Conservation (phyloP, 2,329 filamentous ascomycete genomes). For the Aureobasidium sp. region DNA sequence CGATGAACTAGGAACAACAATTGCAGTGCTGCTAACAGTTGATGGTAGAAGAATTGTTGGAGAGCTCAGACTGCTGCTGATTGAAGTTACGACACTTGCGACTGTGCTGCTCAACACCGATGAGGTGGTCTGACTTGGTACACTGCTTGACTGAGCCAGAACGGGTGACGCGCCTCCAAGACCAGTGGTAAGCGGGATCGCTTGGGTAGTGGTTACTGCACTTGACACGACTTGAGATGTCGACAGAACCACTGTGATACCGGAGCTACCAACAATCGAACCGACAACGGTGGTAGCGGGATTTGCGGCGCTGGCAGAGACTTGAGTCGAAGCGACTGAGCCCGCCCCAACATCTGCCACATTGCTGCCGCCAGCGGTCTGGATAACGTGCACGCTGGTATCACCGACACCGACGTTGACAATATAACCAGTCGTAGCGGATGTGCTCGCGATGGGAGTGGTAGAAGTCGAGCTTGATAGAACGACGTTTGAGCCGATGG, state of each 20-base stretch:
- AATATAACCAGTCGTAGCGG: background rate
- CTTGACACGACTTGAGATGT: background rate
- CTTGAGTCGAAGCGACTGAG: background rate
- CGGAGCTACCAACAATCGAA: background rate
- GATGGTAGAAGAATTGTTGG: background rate
- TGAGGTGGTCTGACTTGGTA: background rate
- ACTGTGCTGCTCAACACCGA: background rate
- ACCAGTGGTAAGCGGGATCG: too few species aligned
- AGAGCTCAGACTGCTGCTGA: background rate
- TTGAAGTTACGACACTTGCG: background rate
- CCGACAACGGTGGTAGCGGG: background rate
- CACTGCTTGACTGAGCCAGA: background rate
- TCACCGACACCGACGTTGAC: background rate
- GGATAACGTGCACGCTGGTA: background rate
- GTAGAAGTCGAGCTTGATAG: background rate
- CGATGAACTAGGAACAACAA: background rate
- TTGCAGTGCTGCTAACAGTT: background rate
- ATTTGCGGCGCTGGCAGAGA: background rate
- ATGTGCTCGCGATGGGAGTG: background rate
- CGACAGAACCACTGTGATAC: background rate
- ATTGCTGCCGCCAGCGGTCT: slow-evolving; percentile 16
- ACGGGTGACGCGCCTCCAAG: too few species aligned
- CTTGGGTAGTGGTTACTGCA: background rate
- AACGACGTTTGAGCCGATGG: background rate
- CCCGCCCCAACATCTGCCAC: background rate